A percentile compares a stretch with the other conserved stretches of the same genome.
These are phyloP conservation scores for Talinum fruticosum DNA, from an alignment of 148 eudicot species.

Conservation along the genomic window DNA sequence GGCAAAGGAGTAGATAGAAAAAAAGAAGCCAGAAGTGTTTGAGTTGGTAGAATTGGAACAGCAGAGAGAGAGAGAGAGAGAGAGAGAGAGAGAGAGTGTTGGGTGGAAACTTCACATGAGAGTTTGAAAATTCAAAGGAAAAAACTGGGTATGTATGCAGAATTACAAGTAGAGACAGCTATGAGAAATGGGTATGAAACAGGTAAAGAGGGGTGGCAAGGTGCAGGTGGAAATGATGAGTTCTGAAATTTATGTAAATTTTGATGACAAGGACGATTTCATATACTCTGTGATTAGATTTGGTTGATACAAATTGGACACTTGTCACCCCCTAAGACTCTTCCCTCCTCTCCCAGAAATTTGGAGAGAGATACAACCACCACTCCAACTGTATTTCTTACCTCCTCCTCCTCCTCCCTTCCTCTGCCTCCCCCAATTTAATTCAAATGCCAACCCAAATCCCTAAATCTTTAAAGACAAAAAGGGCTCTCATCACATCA, in stretches of 20 bases:
- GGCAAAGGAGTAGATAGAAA: neutral
- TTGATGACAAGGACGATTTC: slow-evolving; percentile 6
- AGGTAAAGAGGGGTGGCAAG: slow-evolving; percentile 28
- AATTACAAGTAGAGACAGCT: too few species aligned
- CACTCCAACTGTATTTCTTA: neutral
- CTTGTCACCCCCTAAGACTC: slow-evolving; percentile 9
- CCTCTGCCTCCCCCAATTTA: neutral
- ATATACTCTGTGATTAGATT: slow-evolving; percentile 10
- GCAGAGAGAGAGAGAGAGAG: neutral
- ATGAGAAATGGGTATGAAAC: too few species aligned
- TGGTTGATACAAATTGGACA: slow-evolving; percentile 26
- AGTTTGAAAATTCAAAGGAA: neutral
- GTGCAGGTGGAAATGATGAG: slow-evolving; percentile 18
- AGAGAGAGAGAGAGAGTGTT: neutral
- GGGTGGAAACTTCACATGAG: slow-evolving; percentile 16
- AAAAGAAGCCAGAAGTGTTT: neutral
- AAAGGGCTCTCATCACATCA: neutral
- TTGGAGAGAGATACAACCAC: neutral
- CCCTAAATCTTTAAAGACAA: neutral
- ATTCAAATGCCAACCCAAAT: neutral
- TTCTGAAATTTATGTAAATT: neutral
- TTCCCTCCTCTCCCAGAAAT: neutral
- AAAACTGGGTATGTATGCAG: too few species aligned
- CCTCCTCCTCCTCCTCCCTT: neutral
- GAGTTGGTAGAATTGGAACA: neutral